Evolutionary conservation across 2,329 filamentous ascomycete genomes (phyloP).

Genomic region (Calonectria fujianensis): DNA sequence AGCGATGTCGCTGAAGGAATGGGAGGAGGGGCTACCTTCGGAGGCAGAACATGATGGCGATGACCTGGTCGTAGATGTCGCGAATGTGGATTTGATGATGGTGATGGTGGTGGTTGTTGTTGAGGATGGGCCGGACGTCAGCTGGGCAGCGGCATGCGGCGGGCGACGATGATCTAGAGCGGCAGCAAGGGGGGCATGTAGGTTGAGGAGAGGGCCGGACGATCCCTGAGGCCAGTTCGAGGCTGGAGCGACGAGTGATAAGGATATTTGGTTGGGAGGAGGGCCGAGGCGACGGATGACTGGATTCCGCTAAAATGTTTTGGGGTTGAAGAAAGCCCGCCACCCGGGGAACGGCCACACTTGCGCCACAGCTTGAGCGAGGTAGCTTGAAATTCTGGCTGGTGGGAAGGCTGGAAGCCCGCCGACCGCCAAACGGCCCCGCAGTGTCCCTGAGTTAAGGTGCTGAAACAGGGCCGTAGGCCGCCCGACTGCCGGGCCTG

Average conservation of each 20-base stretch:
- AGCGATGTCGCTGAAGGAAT: constrained; percentile 26
- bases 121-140: constrained; percentile 34
- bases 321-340: constrained; percentile 33
- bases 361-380: constrained; percentile 32
- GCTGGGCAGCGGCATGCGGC: constrained; percentile 39
- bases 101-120: constrained; percentile 29
- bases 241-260: constrained; percentile 9
- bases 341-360: constrained; percentile 27
- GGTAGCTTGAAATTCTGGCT: constrained; percentile 4
- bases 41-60: constrained; percentile 75
- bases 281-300: constrained; percentile 34
- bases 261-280: constrained; percentile 40
- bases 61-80: constrained; percentile 27
- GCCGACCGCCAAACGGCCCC: constrained; percentile 18
- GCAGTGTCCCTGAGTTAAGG: constrained; percentile 21
- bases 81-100: constrained; percentile 38
- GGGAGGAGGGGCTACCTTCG: constrained; percentile 68
- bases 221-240: constrained; percentile 7
- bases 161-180: constrained; percentile 1
- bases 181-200: not conserved
- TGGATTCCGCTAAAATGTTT: constrained; percentile 27
- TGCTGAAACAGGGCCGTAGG: constrained; percentile 27
- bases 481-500: constrained; percentile 17
- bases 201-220: not conserved
- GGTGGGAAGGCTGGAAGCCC: constrained; percentile 1